Base-by-base conservation (phyloP, 106 monocot species). In the Hemerocallis citrina region DNA sequence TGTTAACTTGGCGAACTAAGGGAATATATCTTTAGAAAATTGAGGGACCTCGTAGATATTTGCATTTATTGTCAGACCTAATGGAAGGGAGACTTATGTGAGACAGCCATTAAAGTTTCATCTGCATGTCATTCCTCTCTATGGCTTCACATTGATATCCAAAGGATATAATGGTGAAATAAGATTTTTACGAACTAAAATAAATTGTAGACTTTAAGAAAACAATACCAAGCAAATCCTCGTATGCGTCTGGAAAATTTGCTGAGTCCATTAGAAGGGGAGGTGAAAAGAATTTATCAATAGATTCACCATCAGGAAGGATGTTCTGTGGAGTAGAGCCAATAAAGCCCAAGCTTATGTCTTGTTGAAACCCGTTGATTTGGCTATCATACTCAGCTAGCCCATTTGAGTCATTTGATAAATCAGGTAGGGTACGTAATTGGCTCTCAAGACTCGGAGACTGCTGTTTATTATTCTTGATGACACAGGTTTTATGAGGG, bases 221-320 rank as follows among this genome's bases (percentile, higher is more conserved):
- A 14, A 57, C 68, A 52, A 60, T 84, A 84, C 84, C 84, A 30
- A 84, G 75, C 72, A 84, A 79, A 40, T 84, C 84, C 45, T 84
- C 84, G 20, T 79, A 79, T 24, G 75, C 35, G 52, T 84, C 84
- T 28, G 52, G 55, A 47, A 79, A 79, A 47, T 75, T 68, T 16
- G 75, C 40, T 16, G 79, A 64, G 36, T 76, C 75, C 72, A 84
- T 55, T 34, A 84, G 59, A 54, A 84, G 59, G 17, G 79, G 65
- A 35, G 84, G 84, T 0, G 84, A 84, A 36, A 84, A 79, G 15
- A 84, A 79, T 69, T 84, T 79, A 59, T 84, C 84, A 17, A 68
- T 51, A 15, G 68, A 45, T 64, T 76, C 84, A 55, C 68, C 75
- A 11, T 72, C 68, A 35, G 28, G 22, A 54, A 60, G 65, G 6